These are phyloP conservation scores for Termitomyces sp. DNA, from an alignment of 768 basidiomycete species.

Conservation along the genomic window DNA sequence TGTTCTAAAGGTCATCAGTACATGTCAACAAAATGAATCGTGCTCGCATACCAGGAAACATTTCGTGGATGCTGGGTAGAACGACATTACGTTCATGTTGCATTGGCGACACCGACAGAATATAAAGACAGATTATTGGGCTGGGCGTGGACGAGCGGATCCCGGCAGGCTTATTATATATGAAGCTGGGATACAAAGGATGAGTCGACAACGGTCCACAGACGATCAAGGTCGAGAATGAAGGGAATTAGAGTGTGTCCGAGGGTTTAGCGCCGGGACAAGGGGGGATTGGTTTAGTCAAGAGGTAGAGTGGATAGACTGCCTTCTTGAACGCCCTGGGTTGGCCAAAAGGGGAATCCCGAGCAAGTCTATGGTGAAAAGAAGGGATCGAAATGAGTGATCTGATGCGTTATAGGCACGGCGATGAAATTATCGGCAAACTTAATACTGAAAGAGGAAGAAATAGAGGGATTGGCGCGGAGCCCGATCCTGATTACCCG, in stretches of 20 bases:
- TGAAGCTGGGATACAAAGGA: background rate
- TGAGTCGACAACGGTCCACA: background rate
- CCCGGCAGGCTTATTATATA: background rate
- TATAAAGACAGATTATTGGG: background rate
- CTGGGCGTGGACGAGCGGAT: background rate
- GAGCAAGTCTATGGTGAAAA: slow-evolving; percentile 16
- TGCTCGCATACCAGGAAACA: slow-evolving; percentile 47
- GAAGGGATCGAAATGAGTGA: slow-evolving; percentile 17
- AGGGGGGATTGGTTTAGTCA: slow-evolving; percentile 8
- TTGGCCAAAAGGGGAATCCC: slow-evolving; percentile 20
- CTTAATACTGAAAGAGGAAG: slow-evolving; percentile 21
- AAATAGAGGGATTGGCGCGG: slow-evolving; percentile 32
- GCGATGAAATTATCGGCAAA: slow-evolving; percentile 25
- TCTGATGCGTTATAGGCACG: slow-evolving; percentile 20
- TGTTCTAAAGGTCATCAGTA: slow-evolving; percentile 10
- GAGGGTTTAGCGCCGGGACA: slow-evolving; percentile 18
- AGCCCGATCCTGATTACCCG: slow-evolving; percentile 14
- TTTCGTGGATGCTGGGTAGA: slow-evolving; percentile 52
- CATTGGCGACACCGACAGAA: slow-evolving; percentile 3
- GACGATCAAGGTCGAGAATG: slow-evolving; percentile 2
- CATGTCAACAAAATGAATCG: background rate
- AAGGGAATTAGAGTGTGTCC: slow-evolving; percentile 9
- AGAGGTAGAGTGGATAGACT: slow-evolving; percentile 11
- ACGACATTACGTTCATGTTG: slow-evolving; percentile 21
- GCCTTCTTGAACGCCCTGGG: slow-evolving; percentile 20